Percentiles rank a stretch among this genome's conserved stretches.
phyloP scores from a whole-genome alignment of 768 basidiomycete genomes.

The Dictyophora rubrovolvata region DNA sequence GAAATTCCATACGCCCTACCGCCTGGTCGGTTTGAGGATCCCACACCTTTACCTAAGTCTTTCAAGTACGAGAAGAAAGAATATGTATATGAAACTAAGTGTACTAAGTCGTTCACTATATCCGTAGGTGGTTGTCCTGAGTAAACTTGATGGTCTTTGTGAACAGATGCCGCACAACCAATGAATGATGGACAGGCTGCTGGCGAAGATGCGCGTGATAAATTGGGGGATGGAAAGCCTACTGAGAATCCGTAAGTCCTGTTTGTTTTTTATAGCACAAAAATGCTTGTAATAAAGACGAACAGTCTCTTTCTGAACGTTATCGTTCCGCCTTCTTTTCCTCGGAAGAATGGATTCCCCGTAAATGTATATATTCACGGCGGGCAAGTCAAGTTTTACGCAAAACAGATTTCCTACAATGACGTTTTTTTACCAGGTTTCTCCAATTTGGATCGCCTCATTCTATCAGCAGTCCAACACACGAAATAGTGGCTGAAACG shows the following conservation, averaged over 20 bases:
- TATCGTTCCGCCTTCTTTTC: slow-evolving; percentile 44
- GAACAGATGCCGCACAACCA: slow-evolving; percentile 51
- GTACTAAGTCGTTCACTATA: slow-evolving; percentile 27
- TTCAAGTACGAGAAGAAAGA: slow-evolving; percentile 51
- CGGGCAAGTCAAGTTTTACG: slow-evolving; percentile 34
- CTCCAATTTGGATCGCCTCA: slow-evolving; percentile 75
- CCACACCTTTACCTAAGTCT: slow-evolving; percentile 40
- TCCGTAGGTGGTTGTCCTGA: slow-evolving; percentile 1
- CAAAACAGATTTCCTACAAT: background rate
- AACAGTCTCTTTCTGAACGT: slow-evolving; percentile 59
- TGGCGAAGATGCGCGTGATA: slow-evolving; percentile 28
- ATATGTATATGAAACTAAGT: slow-evolving; percentile 48
- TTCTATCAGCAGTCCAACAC: slow-evolving; percentile 46
- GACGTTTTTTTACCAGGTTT: slow-evolving; percentile 33
- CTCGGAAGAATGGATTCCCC: slow-evolving; percentile 36
- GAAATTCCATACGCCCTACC: slow-evolving; percentile 68
- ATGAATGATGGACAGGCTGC: slow-evolving; percentile 52
- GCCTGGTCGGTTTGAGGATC: slow-evolving; percentile 55
- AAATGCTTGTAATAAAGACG: background rate
- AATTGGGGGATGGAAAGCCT: slow-evolving; percentile 56
- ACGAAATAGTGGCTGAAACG: slow-evolving; percentile 53
- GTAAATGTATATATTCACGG: slow-evolving; percentile 74
- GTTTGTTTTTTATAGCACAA: background rate
- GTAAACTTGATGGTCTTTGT: background rate
- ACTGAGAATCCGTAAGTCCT: slow-evolving; percentile 56